Base-by-base conservation (phyloP, 2,329 filamentous ascomycete genomes). In the Clonostachys rosea region DNA sequence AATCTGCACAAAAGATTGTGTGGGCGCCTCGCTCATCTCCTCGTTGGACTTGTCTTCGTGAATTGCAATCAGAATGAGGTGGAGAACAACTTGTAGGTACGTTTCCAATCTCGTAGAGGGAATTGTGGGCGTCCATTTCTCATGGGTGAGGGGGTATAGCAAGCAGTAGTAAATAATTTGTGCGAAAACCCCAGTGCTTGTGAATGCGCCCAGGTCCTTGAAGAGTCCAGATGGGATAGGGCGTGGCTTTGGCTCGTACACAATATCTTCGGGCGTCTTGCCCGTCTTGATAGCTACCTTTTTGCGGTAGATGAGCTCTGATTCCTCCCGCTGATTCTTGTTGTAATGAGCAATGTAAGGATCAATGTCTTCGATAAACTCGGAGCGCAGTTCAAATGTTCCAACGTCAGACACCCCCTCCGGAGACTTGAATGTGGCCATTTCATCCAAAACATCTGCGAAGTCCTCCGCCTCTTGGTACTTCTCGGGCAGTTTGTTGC, bases 261-360 rank as follows among this genome's bases (percentile, higher is more conserved):
- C 91, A 49, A 97, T 84, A 46, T 96, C 91, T 39, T 89, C 83
- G 2, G 80, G 71, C 40, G 84, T 76, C 62, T 91, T 91, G 16
- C 91, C 91, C 1, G 86, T 90, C 67, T 88, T 91, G 69, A 91
- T 91, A 11, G 91, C 89, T 73, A 94, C 84, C 74, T 89, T 87
- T 59, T 87, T 86, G 57, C 87, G 90, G 70, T 94, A 96, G 4
- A 91, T 87, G 55, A 81, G 84, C 66, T 99, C 94, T 0, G 92
- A 90, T 64, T 99, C 94, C 61, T 99, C 94, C 44, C 94, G 83
- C 64, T 97, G 92, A 59, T 99, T 99, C 62, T 96, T 95, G 59
- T 85, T 95, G 66, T 96, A 99, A 61, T 97, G 91, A 7, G 91
- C 88, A 59, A 91, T 94, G 63, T 96, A 99, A 1, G 95, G 94